Percentiles rank a stretch among this genome's conserved stretches.
Evolutionary conservation across 768 basidiomycete species (phyloP).

Genomic region (Lyophyllum semitale): DNA sequence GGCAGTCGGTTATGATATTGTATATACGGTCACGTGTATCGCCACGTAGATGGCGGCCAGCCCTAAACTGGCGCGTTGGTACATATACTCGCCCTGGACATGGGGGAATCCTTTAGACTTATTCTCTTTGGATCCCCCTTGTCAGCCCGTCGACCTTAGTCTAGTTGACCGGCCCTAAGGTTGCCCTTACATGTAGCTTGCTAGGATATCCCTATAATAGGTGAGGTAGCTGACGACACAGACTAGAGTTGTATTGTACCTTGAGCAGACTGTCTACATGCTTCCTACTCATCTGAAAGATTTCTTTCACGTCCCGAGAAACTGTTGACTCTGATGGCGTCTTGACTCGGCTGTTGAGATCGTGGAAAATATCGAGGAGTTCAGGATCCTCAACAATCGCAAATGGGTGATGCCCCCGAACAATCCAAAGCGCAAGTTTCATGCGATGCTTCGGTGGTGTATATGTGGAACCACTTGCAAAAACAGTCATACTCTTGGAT

Average conservation of each 20-base stretch:
- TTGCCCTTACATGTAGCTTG: constrained; percentile 27
- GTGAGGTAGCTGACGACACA: not conserved
- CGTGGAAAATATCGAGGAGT: constrained; percentile 13
- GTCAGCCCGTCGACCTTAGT: too few species aligned
- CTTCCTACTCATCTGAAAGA: not conserved
- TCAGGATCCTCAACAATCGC: constrained; percentile 3
- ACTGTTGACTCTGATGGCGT: not conserved
- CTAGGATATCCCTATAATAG: constrained; percentile 1
- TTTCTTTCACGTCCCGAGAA: constrained; percentile 9
- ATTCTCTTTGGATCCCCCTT: too few species aligned
- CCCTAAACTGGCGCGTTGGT: too few species aligned
- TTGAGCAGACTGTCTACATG: not conserved
- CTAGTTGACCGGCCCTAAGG: too few species aligned
- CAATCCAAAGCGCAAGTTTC: constrained; percentile 14
- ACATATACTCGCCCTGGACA: too few species aligned
- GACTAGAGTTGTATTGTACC: not conserved
- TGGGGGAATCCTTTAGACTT: too few species aligned
- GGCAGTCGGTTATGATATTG: too few species aligned
- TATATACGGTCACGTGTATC: too few species aligned
- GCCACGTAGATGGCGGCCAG: too few species aligned
- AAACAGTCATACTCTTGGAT: constrained; percentile 5
- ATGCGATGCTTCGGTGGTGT: constrained; percentile 16
- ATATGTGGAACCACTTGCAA: constrained; percentile 18
- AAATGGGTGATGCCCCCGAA: constrained; percentile 4
- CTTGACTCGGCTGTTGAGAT: constrained; percentile 3